Evolutionary conservation across 1,284 basidiomycete genomes (phyloP), one percentile per base, ranked within the genome.

Genomic region (Ustilago esculenta): DNA sequence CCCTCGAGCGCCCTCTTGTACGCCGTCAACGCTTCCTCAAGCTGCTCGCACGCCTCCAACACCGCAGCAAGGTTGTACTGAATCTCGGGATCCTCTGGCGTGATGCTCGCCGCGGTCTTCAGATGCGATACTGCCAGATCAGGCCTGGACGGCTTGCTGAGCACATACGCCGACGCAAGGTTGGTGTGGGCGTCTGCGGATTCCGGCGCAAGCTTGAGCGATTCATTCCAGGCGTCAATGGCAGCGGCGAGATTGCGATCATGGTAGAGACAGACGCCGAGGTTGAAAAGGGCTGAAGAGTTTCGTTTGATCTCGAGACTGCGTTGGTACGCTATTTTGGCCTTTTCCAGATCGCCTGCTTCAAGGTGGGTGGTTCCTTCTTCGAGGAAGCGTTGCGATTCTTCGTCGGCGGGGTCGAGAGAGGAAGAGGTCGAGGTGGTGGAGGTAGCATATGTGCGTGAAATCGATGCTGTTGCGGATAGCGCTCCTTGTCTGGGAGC

Each of bases 161-260:
- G 88, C 77, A 96, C 91, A 84, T 96, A 96, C 65, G 94, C 94
- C 75, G 91, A 94, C 36, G 94, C 94, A 35, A 97, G 85, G 84
- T 94, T 96, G 24, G 92, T 95, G 83, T 96, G 93, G 18, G 93
- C 90, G 81, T 96, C 93, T 2, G 94, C 87, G 69, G 90, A 92
- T 46, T 88, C 87, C 10, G 93, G 94, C 67, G 92, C 88, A 42
- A 95, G 84, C 24, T 86, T 83, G 47, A 76, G 58, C 21, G 75
- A 75, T 8, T 63, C 58, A 0, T 73, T 70, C 75, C 76, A 79
- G 4, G 76, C 55, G 9, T 55, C 47, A 17, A 81, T 77, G 7
- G 79, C 78, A 5, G 39, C 67, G 12, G 53, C 30, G 4, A 79
- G 61, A 47, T 69, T 79, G 91, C 91, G 92, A 41, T 92, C 86